These are phyloP conservation scores for Lunularia cruciata DNA, from an alignment of 225 moss, liverwort and hornwort species.

Conservation along the genomic window DNA sequence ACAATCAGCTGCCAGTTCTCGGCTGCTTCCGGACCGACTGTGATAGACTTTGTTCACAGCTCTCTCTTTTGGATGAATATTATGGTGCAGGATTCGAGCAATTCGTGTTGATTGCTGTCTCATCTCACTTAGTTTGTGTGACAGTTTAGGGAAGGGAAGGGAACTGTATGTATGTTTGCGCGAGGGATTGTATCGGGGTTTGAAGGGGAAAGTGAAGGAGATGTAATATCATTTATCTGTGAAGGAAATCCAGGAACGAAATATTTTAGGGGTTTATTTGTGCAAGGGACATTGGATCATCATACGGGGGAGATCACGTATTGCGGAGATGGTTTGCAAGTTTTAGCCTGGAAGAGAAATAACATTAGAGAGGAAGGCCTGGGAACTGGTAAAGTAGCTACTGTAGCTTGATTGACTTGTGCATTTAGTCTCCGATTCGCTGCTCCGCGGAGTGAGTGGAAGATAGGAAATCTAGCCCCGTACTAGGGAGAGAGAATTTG, in stretches of 20 bases:
- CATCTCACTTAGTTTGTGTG: not conserved
- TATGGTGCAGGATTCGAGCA: slow-evolving; percentile 18
- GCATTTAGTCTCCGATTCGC: not conserved
- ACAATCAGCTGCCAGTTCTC: not conserved
- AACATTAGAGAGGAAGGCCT: not conserved
- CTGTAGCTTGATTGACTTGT: slow-evolving; percentile 2
- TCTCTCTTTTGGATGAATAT: slow-evolving; percentile 4
- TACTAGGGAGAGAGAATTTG: not conserved
- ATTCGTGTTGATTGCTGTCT: slow-evolving; percentile 9
- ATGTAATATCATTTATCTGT: not conserved
- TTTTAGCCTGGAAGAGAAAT: not conserved
- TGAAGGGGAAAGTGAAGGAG: not conserved
- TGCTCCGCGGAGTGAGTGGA: no score
- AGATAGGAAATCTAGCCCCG: not conserved
- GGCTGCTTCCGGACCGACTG: not conserved
- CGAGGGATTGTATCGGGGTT: not conserved
- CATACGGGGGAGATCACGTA: no score
- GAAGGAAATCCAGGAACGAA: not conserved
- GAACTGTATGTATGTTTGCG: not conserved
- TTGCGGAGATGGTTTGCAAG: not conserved
- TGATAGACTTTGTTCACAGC: not conserved
- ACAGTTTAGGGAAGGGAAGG: not conserved
- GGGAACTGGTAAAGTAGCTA: not conserved
- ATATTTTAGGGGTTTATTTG: not conserved
- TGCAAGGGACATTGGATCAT: not conserved